Evolutionary conservation across 192 early-diverging fungal genomes (phyloP).

Genomic region (Rhizophlyctis rosea): DNA sequence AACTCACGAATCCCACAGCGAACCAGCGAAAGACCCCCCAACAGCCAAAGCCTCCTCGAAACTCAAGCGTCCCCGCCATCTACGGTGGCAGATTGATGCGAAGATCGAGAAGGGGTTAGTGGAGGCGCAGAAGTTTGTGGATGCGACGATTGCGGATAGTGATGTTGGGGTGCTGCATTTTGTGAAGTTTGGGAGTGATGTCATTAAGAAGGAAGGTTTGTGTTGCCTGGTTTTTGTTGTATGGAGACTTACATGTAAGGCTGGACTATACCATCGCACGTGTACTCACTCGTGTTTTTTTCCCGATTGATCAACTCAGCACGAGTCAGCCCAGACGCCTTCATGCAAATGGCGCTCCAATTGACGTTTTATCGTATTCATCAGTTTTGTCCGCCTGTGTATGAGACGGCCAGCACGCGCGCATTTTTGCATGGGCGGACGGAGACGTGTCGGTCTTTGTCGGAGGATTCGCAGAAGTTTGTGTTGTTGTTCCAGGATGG

Average conservation of each 20-base stretch:
- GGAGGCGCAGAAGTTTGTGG: conserved; percentile 53
- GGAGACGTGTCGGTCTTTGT: conserved; percentile 79
- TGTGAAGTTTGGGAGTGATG: conserved; percentile 67
- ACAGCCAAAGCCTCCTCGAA: conserved; percentile 4
- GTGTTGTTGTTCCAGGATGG: conserved; percentile 60
- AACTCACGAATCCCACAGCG: conserved; percentile 22
- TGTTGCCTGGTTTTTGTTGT: conserved; percentile 44
- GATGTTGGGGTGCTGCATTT: conserved; percentile 63
- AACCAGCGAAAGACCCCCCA: conserved; percentile 33
- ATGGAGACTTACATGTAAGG: conserved; percentile 38
- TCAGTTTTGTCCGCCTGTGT: conserved; percentile 60
- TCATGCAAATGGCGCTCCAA: conserved; percentile 83
- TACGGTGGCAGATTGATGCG: conserved; percentile 39
- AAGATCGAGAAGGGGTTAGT: conserved; percentile 32
- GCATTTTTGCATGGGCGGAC: conserved; percentile 81
- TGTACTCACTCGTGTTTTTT: conserved; percentile 55
- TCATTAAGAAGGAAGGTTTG: conserved; percentile 70
- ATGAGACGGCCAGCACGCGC: conserved; percentile 83
- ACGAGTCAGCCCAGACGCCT: conserved; percentile 71
- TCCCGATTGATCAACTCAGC: conserved; percentile 40
- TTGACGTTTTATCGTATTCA: conserved; percentile 78
- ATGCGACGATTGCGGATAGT: conserved; percentile 52
- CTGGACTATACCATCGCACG: conserved; percentile 67
- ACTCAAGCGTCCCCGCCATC: conserved; percentile 8
- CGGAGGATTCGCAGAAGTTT: conserved; percentile 66